These are phyloP conservation scores for Termitomyces sp. DNA, from an alignment of 768 basidiomycete species.

Conservation along the genomic window DNA sequence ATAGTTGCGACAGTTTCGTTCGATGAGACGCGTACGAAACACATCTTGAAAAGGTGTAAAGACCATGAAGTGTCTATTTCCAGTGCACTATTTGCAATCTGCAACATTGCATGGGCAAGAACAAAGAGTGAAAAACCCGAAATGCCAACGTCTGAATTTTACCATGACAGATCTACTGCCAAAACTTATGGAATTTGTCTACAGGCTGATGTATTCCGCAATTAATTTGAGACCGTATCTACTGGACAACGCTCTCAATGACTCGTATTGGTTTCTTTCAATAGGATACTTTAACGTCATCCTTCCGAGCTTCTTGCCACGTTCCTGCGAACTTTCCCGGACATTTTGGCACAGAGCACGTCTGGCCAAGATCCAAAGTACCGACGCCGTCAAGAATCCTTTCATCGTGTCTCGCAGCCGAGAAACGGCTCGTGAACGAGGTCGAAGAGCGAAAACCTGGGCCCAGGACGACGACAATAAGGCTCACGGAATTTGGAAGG, in stretches of 20 bases:
- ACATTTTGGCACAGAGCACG: conserved; percentile 76
- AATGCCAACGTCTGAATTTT: conserved; percentile 42
- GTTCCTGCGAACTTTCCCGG: conserved; percentile 27
- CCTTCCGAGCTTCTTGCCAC: conserved; percentile 68
- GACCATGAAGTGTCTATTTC: conserved; percentile 67
- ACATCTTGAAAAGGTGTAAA: conserved; percentile 68
- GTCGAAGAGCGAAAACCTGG: conserved; percentile 55
- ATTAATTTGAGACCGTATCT: conserved; percentile 69
- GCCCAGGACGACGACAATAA: conserved; percentile 73
- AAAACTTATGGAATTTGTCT: conserved; percentile 13
- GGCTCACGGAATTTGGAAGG: conserved; percentile 34
- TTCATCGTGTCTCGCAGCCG: conserved; percentile 56
- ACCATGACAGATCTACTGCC: neutral
- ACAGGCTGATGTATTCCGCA: conserved; percentile 81
- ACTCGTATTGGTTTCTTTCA: conserved; percentile 80
- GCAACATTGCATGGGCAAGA: conserved; percentile 69
- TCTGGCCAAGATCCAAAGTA: conserved; percentile 62
- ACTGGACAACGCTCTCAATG: conserved; percentile 33
- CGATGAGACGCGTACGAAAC: conserved; percentile 47
- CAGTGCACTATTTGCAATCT: conserved; percentile 68
- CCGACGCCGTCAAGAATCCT: conserved; percentile 53
- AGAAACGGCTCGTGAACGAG: conserved; percentile 63
- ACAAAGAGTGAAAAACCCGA: conserved; percentile 36
- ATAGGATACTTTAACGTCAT: conserved; percentile 80
- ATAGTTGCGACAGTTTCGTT: conserved; percentile 67